phyloP scores from a whole-genome alignment of 2,329 filamentous ascomycete species.

The Apiospora aurea region DNA sequence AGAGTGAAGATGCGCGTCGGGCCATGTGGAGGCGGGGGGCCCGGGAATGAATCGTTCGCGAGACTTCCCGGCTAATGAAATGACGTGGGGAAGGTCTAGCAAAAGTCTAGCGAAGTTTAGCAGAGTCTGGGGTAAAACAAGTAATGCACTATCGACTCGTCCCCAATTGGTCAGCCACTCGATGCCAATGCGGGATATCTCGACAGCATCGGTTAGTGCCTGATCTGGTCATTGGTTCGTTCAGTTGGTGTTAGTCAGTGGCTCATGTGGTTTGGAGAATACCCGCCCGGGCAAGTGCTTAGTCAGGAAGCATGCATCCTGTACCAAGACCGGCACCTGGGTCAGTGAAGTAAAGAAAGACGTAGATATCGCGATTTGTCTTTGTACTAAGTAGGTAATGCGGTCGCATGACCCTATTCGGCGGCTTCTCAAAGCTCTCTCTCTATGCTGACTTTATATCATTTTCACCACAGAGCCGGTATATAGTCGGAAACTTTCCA shows the following conservation, averaged over 20 bases:
- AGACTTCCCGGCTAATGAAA: conserved; percentile 2
- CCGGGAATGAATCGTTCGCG: background rate
- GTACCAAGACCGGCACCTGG: background rate
- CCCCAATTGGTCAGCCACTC: background rate
- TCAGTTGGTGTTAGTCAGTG: background rate
- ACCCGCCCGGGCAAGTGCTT: background rate
- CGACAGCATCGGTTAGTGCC: background rate
- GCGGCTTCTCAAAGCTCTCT: background rate
- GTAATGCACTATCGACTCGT: background rate
- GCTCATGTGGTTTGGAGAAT: background rate
- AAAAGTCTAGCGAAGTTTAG: background rate
- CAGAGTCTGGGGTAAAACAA: background rate
- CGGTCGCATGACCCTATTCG: background rate
- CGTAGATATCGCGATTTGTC: background rate
- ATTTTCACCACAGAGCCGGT: background rate
- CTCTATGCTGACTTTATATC: no score
- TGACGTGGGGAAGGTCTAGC: background rate
- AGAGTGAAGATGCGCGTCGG: conserved; percentile 21
- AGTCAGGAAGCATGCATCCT: background rate
- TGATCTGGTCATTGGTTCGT: background rate
- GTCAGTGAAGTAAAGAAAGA: no score
- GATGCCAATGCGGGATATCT: background rate
- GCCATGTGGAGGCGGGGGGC: conserved; percentile 8
- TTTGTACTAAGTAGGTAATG: background rate
- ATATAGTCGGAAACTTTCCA: background rate